phyloP scores from a whole-genome alignment of 1,284 basidiomycete genomes.

The Trichosporon sp. region DNA sequence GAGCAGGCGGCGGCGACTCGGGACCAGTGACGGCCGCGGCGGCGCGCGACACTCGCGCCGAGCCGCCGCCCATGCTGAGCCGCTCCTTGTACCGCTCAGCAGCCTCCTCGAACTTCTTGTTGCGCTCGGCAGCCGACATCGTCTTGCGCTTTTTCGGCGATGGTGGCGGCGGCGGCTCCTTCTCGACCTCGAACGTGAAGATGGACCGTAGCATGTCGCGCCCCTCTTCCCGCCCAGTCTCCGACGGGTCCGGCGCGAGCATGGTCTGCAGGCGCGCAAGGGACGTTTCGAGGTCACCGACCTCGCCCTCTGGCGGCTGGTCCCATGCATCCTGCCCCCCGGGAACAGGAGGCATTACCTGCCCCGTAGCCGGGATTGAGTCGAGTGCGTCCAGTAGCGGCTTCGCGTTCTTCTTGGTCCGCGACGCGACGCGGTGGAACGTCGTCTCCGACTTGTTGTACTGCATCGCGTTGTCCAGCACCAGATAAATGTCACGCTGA shows the following conservation, averaged over 20 bases:
- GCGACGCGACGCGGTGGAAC: constrained; percentile 67
- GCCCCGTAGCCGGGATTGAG: constrained; percentile 24
- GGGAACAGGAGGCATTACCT: neutral
- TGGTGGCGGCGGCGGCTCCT: constrained; percentile 53
- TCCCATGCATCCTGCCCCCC: neutral
- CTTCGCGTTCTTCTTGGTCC: constrained; percentile 61
- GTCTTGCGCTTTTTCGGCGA: constrained; percentile 47
- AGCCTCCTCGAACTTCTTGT: constrained; percentile 21
- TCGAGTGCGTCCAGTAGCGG: constrained; percentile 63
- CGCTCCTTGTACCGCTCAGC: constrained; percentile 21
- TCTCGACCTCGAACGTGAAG: constrained; percentile 63
- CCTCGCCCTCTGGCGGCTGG: constrained; percentile 8
- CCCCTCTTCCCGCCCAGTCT: constrained; percentile 49
- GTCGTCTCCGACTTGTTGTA: constrained; percentile 77
- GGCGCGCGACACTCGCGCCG: neutral
- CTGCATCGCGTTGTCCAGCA: constrained; percentile 75
- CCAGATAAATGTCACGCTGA: constrained; percentile 75
- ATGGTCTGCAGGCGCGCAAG: constrained; percentile 45
- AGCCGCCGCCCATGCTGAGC: constrained; percentile 7
- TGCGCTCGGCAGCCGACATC: constrained; percentile 23
- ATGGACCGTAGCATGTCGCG: constrained; percentile 62
- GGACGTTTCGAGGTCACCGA: constrained; percentile 69
- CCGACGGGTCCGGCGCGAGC: constrained; percentile 19
- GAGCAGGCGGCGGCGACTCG: neutral
- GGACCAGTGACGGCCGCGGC: neutral